These are phyloP conservation scores for Usnea hakonensis DNA, from an alignment of 495 filamentous ascomycete species.

Conservation along the genomic window DNA sequence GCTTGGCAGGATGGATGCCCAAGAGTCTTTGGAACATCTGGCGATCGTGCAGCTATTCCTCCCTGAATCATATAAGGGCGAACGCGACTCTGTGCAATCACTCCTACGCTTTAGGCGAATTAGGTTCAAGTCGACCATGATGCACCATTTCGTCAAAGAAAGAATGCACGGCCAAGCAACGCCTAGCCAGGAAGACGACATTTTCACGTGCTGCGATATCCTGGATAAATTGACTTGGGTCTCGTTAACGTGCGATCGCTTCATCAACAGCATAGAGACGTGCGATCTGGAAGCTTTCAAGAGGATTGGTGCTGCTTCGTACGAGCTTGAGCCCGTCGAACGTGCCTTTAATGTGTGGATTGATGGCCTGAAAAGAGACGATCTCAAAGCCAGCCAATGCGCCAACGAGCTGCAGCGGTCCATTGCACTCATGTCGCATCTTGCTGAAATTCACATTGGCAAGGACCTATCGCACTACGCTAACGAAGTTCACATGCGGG, in stretches of 20 bases:
- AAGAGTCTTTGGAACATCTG: slow-evolving; percentile 82
- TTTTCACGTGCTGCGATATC: slow-evolving; percentile 69
- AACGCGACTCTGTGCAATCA: slow-evolving; percentile 75
- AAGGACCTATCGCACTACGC: slow-evolving; percentile 67
- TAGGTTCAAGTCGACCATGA: slow-evolving; percentile 76
- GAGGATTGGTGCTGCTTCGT: slow-evolving; percentile 64
- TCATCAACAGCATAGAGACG: slow-evolving; percentile 65
- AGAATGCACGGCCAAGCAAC: slow-evolving; percentile 50
- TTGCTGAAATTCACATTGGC: slow-evolving; percentile 72
- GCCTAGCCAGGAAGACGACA: slow-evolving; percentile 56
- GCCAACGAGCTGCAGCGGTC: slow-evolving; percentile 69
- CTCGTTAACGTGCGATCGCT: slow-evolving; percentile 70
- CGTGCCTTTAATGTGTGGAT: slow-evolving; percentile 83
- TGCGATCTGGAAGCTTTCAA: slow-evolving; percentile 72
- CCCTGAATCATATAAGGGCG: slow-evolving; percentile 72
- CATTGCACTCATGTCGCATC: slow-evolving; percentile 77
- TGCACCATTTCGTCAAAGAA: slow-evolving; percentile 74
- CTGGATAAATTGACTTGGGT: slow-evolving; percentile 84
- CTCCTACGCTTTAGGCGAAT: slow-evolving; percentile 81
- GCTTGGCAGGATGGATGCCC: slow-evolving; percentile 75
- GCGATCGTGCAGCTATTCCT: slow-evolving; percentile 82
- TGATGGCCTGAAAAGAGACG: slow-evolving; percentile 71
- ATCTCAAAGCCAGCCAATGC: slow-evolving; percentile 77
- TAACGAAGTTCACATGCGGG: slow-evolving; percentile 64
- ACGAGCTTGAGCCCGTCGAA: slow-evolving; percentile 91